Base-by-base conservation (phyloP, 768 basidiomycete species). In the Calvatia gigantea region DNA sequence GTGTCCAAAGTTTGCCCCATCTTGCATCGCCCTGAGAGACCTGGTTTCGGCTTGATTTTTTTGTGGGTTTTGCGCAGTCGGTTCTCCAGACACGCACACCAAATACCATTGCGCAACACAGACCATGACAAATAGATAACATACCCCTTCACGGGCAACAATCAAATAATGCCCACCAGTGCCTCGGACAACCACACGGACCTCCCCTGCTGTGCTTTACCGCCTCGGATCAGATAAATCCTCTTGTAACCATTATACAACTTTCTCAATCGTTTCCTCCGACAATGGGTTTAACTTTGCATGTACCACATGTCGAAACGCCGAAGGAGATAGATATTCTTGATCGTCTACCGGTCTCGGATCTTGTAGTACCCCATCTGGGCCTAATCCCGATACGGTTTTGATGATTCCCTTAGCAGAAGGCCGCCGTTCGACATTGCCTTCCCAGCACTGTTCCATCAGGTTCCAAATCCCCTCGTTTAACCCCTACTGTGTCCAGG, bases 391-490 rank as follows among this genome's bases (percentile, higher is more conserved):
- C 4, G 35, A n/a, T 6, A 46, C 35, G 6, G 15, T 14, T 27
- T 28, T 47, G 11, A 44, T 35, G 6, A 43, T 12, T 14, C 9
- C 19, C 9, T 15, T 42, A 2, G 58, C 32, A 2, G 5, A 27
- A 11, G 54, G 57, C 14, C 57, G 47, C 9, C 46, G 6, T n/a
- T 35, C 44, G 19, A 37, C 35, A 8, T 51, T 32, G 15, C 23
- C 21, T 23, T 50, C 44, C 57, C 57, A 61, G 43, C 60, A 61
- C 7, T 31, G 27, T 17, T 55, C 53, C 49, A 58, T 58, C 25
- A 61, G 21, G 8, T 31, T 27, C 60, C 57, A 61, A 12, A 58
- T 31, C 11, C 38, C 29, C 32, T 61, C 48, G 23, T 57, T 37
- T 25, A 61, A 25, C 1, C 41, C 39, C 44, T 46, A 48, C 28